These are phyloP conservation scores for Colletotrichum sp. DNA, from an alignment of 2,329 filamentous ascomycete species.

Conservation along the genomic window DNA sequence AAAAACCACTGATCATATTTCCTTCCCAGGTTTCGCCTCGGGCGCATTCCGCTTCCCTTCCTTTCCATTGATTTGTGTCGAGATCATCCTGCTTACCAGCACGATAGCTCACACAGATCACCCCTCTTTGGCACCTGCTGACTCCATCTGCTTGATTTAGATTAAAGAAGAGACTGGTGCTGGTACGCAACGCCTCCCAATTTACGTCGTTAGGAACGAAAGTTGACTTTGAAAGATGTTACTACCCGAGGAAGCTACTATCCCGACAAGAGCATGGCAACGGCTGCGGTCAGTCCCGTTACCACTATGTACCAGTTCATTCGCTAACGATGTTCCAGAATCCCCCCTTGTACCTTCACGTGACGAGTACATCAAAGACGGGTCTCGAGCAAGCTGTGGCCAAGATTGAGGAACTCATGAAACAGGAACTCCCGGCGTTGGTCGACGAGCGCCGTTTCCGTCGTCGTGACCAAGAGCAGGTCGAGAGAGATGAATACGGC, in stretches of 20 bases:
- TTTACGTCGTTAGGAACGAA: constrained; percentile 55
- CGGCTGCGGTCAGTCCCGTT: constrained; percentile 78
- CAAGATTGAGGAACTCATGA: constrained; percentile 94
- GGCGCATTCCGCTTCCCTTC: constrained; percentile 15
- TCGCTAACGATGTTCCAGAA: constrained; percentile 60
- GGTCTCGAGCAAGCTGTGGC: constrained; percentile 88
- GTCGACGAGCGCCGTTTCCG: constrained; percentile 94
- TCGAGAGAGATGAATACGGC: constrained; percentile 90
- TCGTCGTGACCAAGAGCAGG: constrained; percentile 77
- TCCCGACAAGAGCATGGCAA: constrained; percentile 97
- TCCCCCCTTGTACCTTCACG: constrained; percentile 91
- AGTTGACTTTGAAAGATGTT: constrained; percentile 82
- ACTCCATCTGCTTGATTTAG: constrained; percentile 90
- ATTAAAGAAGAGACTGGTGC: constrained; percentile 99
- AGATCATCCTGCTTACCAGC: constrained; percentile 74
- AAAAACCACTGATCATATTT: constrained; percentile 38
- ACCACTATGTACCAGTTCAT: neutral
- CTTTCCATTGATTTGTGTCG: constrained; percentile 51
- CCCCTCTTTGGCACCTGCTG: constrained; percentile 89
- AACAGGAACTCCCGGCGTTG: constrained; percentile 92
- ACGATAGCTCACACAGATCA: constrained; percentile 66
- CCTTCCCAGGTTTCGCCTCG: constrained; percentile 17
- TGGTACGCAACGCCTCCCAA: constrained; percentile 79
- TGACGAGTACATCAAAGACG: constrained; percentile 90
- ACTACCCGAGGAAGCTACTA: constrained; percentile 97